Conservation (phyloP, 306 rosid genomes). For the Oxytropis ochrocephala region DNA sequence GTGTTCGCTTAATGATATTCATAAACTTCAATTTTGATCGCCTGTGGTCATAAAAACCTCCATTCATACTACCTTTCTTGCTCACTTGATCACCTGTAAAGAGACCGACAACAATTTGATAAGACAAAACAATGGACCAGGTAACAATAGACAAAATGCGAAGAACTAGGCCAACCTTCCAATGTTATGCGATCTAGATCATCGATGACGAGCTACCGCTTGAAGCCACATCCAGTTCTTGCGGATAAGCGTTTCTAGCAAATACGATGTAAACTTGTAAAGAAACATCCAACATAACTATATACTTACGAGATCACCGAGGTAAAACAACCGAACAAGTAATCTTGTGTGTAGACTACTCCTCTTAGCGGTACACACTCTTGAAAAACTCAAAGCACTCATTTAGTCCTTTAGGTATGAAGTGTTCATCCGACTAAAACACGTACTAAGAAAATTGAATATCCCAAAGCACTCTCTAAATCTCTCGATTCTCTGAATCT, state of each 20-base stretch:
- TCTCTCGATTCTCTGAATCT: no score
- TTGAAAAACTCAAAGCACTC: not conserved
- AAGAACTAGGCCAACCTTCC: constrained; percentile 57
- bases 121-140: constrained; percentile 18
- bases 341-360: not conserved
- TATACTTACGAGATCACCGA: not conserved
- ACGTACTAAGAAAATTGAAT: no score
- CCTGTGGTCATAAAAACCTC: constrained; percentile 96
- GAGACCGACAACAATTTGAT: constrained; percentile 14
- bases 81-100: constrained; percentile 93
- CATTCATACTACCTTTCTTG: constrained; percentile 99
- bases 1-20: constrained; percentile 54
- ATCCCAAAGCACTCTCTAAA: no score
- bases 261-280: constrained; percentile 36
- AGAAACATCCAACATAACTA: constrained; percentile 13
- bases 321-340: not conserved
- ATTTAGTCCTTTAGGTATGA: not conserved
- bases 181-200: constrained; percentile 92
- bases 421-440: not conserved
- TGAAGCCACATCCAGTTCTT: constrained; percentile 90
- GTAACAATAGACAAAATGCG: not conserved
- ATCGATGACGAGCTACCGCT: constrained; percentile 79
- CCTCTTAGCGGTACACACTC: not conserved
- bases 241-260: constrained; percentile 91
- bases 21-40: constrained; percentile 85